Evolutionary conservation across 176 grass and related monocot genomes (phyloP), one percentile per base, ranked within the genome.

Genomic region (Paspalum vaginatum): DNA sequence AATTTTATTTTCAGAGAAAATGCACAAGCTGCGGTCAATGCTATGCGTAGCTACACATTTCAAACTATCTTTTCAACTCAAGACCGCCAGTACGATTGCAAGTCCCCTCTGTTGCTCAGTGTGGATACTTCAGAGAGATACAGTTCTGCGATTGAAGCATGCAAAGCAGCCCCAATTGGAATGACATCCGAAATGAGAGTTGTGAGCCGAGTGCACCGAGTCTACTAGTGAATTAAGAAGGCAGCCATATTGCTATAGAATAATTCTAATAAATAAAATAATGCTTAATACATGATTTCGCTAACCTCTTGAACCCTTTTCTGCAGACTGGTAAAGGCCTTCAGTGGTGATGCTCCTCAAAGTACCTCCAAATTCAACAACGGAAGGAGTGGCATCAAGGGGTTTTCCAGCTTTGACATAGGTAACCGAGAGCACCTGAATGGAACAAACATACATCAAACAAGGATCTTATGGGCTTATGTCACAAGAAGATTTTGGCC

Each of bases 281-380:
- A 61, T 51, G 76, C 0, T 25, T 5, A 37, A 70, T 42, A 46
- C 8, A 78, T 68, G 18, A 82, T 63, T 11, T 65, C 62, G 22
- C 71, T 85, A 55, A 98, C 95, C 95, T 94, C 89, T 70, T 72
- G 87, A 61, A 91, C 69, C 74, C 95, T 78, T 91, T 78, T 95
- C 54, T 93, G 80, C 24, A 98, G 81, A 55, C 51, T n/a, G 68
- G 21, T 85, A 50, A 41, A 98, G 74, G 26, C 92, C 92, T 83
- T 93, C 95, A 65, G 88, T 95, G 21, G 95, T 95, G 55, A 98
- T 79, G 66, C 95, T 98, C 80, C 95, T 93, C 53, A 98, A 75
- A 75, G 95, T 98, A 52, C 92, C 95, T 49, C 95, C 95, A 51
- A 98, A 98, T 86, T 98, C 88, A 57, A 98, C 75, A 72, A 68